Percentiles rank a stretch among this genome's conserved stretches.
phyloP scores from a whole-genome alignment of 129 eudicot genomes.

The Flaveria linearis region DNA sequence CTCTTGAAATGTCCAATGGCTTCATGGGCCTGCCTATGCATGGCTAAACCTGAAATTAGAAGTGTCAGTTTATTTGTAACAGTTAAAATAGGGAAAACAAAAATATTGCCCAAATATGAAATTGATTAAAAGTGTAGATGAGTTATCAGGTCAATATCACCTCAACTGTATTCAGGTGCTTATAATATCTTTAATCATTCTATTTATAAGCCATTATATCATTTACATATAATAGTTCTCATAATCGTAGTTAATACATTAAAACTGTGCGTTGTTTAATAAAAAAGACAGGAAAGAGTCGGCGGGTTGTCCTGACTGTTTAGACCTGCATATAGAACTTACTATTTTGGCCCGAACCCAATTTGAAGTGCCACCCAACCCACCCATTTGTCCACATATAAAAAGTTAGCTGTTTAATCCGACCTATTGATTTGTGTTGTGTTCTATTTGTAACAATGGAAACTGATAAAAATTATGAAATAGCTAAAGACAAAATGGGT shows the following conservation, averaged over 20 bases:
- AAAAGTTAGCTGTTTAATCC: background rate
- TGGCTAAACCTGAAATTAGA: constrained; percentile 39
- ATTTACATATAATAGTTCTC: background rate
- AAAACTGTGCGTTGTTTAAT: no score
- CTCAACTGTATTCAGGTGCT: background rate
- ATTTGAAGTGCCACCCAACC: background rate
- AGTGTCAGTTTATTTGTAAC: background rate
- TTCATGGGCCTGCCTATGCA: constrained; percentile 44
- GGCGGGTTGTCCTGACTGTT: no score
- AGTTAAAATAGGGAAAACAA: background rate
- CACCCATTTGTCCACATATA: no score
- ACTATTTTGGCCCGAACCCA: no score
- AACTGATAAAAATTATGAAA: background rate
- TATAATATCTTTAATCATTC: background rate
- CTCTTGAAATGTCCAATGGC: constrained; percentile 40
- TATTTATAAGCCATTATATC: background rate
- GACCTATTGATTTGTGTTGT: background rate
- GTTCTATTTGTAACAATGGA: background rate
- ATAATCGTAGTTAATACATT: background rate
- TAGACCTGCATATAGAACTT: no score
- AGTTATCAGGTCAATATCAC: background rate
- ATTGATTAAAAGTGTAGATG: background rate
- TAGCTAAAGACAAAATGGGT: background rate
- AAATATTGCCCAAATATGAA: background rate
- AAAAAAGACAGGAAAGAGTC: no score